Base-by-base conservation (phyloP, 2,329 filamentous ascomycete species). In the Venturiaceae sp. region DNA sequence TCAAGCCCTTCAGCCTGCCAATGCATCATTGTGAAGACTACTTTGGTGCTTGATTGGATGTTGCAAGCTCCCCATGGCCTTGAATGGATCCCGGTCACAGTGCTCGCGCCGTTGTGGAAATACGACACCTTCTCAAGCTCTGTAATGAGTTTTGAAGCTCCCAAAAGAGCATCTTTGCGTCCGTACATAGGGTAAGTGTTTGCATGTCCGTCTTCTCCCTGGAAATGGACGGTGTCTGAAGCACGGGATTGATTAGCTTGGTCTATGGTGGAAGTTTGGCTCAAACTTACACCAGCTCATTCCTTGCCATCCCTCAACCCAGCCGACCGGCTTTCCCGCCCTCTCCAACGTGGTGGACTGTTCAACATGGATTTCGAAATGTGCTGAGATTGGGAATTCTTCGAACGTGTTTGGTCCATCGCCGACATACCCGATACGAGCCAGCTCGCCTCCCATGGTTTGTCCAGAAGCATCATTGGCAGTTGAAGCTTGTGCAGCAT, bases 371-470 rank as follows among this genome's bases (percentile, higher is more conserved):
- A 66, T 62, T 32, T 66, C 64, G 36, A 65, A 66, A 44, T 66
- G 64, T 2, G 61, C 64, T 3, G 64, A 62, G 9, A 65, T 61
- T 3, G 64, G 63, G 23, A 59, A 58, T 19, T 62, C 63, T 28
- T 63, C 53, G 26, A 63, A 64, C 1, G 62, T 63, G 32, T 63
- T 63, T 1, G 64, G 63, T 9, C 62, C 69, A 7, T 60, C 46
- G 2, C 71, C 69, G 1, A 70, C 61, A 57, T 72, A 72, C 0
- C 66, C 66, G 26, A 69, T 71, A 1, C 65, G 47, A 30, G 64
- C 54, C 11, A 73, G 50, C 8, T 68, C 71, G 8, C 63, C 57
- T 33, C 66, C 66, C 54, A 72, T 62, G 58, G 63, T 33, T 60
- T 61, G 21, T 9, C 62, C 63, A 39, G 63, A 60, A 28, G 61